phyloP scores from a whole-genome alignment of 805 yeast species.

The Wickerhamiella shivajii region DNA sequence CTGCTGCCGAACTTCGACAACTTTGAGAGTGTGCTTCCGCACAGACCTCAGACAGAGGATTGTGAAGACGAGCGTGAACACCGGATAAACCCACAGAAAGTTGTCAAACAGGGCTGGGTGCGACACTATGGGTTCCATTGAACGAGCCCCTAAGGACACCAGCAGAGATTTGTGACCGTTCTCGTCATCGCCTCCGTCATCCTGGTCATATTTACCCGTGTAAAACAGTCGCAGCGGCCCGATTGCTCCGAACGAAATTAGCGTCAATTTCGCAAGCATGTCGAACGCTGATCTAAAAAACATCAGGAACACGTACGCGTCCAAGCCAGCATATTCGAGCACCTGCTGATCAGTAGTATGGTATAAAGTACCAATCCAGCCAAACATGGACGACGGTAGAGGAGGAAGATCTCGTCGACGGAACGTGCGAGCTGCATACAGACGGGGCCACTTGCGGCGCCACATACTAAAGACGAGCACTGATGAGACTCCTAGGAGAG shows the following conservation, averaged over 20 bases:
- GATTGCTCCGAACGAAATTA: constrained; percentile 59
- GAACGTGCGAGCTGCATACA: constrained; percentile 67
- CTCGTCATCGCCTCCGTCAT: constrained; percentile 15
- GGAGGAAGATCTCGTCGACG: constrained; percentile 42
- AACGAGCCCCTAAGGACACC: neutral
- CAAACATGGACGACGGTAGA: constrained; percentile 47
- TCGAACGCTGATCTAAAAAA: constrained; percentile 82
- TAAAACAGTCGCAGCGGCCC: constrained; percentile 74
- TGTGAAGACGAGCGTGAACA: constrained; percentile 79
- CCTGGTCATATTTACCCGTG: constrained; percentile 63
- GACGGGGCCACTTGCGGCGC: constrained; percentile 59
- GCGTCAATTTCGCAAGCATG: constrained; percentile 44
- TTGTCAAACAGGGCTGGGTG: constrained; percentile 11
- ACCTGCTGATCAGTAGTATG: constrained; percentile 58
- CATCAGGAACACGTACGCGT: constrained; percentile 81
- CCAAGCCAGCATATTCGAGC: constrained; percentile 81
- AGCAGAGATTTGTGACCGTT: neutral
- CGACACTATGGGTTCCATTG: no score
- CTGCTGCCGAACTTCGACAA: constrained; percentile 63
- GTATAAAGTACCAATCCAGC: constrained; percentile 65
- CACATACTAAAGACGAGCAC: constrained; percentile 54
- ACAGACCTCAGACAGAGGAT: constrained; percentile 31
- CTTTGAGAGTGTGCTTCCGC: constrained; percentile 48
- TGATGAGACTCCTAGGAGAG: constrained; percentile 51
- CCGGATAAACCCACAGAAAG: constrained; percentile 74